Percentiles rank a stretch among this genome's conserved stretches.
Evolutionary conservation across 768 basidiomycete species (phyloP).

Genomic region (Gyrodon lividus): DNA sequence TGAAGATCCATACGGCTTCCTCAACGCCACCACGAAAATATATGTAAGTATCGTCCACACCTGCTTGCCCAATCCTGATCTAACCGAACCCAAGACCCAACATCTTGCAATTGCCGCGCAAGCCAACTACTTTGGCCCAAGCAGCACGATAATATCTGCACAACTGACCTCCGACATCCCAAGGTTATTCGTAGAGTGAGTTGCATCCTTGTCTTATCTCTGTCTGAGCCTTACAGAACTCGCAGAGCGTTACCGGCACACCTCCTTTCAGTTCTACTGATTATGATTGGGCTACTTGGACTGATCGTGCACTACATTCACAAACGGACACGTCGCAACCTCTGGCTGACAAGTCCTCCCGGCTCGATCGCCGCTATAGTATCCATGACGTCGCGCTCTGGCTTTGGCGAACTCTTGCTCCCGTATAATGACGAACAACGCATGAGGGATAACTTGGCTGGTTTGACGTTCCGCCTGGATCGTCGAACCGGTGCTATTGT

Average conservation of each 20-base stretch:
- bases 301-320: slow-evolving; percentile 48
- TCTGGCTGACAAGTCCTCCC: slow-evolving; percentile 54
- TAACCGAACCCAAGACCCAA: slow-evolving; percentile 41
- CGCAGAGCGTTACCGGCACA: slow-evolving; percentile 54
- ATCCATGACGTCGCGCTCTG: slow-evolving; percentile 58
- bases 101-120: slow-evolving; percentile 59
- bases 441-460: slow-evolving; percentile 48
- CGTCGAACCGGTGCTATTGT: slow-evolving; percentile 59
- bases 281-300: slow-evolving; percentile 49
- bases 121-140: slow-evolving; percentile 54
- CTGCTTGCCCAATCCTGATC: neutral
- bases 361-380: slow-evolving; percentile 59
- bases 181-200: slow-evolving; percentile 61
- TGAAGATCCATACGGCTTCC: slow-evolving; percentile 47
- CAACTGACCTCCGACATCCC: slow-evolving; percentile 41
- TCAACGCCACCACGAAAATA: slow-evolving; percentile 47
- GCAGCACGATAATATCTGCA: slow-evolving; percentile 39
- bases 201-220: slow-evolving; percentile 4
- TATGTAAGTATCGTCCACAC: slow-evolving; percentile 20
- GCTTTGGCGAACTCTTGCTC: slow-evolving; percentile 58
- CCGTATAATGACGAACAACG: slow-evolving; percentile 53
- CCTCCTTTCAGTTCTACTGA: slow-evolving; percentile 45
- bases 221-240: slow-evolving; percentile 1
- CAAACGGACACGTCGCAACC: slow-evolving; percentile 42
- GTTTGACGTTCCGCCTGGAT: slow-evolving; percentile 55